A percentile compares a stretch with the other conserved stretches of the same genome.
phyloP scores from a whole-genome alignment of 2,329 filamentous ascomycete species.

The Neonectria neomacrospora region DNA sequence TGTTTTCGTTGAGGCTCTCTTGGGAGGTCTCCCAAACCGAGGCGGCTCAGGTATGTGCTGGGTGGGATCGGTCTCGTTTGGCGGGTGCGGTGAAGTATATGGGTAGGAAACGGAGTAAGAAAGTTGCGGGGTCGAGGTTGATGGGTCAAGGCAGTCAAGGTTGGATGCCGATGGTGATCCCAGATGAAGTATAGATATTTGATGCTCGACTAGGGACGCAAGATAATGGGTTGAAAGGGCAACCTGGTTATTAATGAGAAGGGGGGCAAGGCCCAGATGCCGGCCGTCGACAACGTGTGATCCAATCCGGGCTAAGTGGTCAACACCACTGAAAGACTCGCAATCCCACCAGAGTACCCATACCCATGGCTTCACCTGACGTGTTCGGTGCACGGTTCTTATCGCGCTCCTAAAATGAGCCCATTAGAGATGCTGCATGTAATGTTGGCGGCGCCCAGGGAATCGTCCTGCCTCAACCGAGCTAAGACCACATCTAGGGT shows the following conservation, averaged over 20 bases:
- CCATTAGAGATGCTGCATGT: slow-evolving; percentile 43
- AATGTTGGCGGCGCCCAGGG: slow-evolving; percentile 39
- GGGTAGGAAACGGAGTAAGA: slow-evolving; percentile 17
- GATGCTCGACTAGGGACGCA: slow-evolving; percentile 24
- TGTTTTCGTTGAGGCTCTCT: slow-evolving; percentile 10
- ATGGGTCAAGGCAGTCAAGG: slow-evolving; percentile 19
- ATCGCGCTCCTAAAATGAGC: slow-evolving; percentile 42
- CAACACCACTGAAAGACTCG: slow-evolving; percentile 45
- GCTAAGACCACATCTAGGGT: slow-evolving; percentile 39
- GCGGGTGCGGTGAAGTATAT: slow-evolving; percentile 32
- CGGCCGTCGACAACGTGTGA: slow-evolving; percentile 44
- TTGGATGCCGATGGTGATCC: slow-evolving; percentile 21
- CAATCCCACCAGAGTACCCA: slow-evolving; percentile 43
- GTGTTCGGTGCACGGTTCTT: slow-evolving; percentile 45
- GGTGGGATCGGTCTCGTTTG: slow-evolving; percentile 30
- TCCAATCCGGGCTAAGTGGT: slow-evolving; percentile 43
- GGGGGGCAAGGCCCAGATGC: slow-evolving; percentile 40
- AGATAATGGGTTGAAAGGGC: slow-evolving; percentile 28
- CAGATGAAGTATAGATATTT: slow-evolving; percentile 18
- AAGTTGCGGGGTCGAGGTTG: slow-evolving; percentile 19
- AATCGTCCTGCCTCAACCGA: slow-evolving; percentile 34
- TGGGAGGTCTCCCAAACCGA: slow-evolving; percentile 13
- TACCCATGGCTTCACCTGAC: slow-evolving; percentile 45
- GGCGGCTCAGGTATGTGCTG: slow-evolving; percentile 18
- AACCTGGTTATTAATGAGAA: slow-evolving; percentile 37